Base-by-base conservation (phyloP, 768 basidiomycete species). In the Rhodocollybia butyracea region DNA sequence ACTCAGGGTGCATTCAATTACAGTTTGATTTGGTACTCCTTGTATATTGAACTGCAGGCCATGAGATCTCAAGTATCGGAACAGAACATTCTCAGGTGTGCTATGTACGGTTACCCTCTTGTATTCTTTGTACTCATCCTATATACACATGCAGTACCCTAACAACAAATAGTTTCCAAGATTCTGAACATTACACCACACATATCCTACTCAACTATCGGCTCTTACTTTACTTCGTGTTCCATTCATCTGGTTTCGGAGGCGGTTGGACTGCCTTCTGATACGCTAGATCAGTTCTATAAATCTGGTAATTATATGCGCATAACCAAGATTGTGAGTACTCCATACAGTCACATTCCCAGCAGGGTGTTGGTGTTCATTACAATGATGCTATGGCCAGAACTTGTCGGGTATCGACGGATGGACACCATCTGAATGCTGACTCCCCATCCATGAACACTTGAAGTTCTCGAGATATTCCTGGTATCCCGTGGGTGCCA, bases 1-100 rank as follows among this genome's bases (percentile, higher is more conserved):
- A 82, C 82, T 26, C 78, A 75, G 58, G 81, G 80, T 27, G 66
- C 68, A 52, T 68, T 69, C 1, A 82, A 84, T 60, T 69, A 72
- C 82, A 83, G 59, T 80, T 78, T 59, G 82, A 84, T 57, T 72
- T 83, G 83, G 72, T 15, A 82, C 79, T 15, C 74, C 70, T 5
- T 73, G 74, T 19, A 29, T 38, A n/a, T 38, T 12, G 31, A 27
- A 10, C 13, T 17, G n/a, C 27, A 31, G 11, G 51, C 67, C 70
- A 0, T 81, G 82, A 19, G 68, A 73, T 34, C 77, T 77, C 1
- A 78, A 79, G 17, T 78, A 76, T 59, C 51, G 76, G 52, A 73
- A 71, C 42, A 63, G 82, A 82, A 3, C 73, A 71, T 7, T 63
- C 72, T 15, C 82, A 82, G 73, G 82, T 80, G 46, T 32, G 77